These are phyloP conservation scores for Dryas integrifolia DNA, from an alignment of 331 rosid species.

Conservation along the genomic window DNA sequence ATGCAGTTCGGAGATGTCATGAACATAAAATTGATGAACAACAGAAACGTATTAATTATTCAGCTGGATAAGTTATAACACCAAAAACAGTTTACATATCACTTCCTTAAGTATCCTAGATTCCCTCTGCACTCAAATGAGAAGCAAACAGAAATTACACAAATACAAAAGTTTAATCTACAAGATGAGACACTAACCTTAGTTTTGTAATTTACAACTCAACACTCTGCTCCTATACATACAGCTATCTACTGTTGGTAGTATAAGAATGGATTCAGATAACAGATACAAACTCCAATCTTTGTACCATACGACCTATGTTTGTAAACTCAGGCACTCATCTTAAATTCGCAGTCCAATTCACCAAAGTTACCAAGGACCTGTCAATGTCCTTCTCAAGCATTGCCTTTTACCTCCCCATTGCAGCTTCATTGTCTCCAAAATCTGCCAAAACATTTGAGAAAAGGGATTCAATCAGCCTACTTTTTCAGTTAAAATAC, in stretches of 20 bases:
- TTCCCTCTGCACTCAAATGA: not conserved
- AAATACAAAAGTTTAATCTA: conserved; percentile 32
- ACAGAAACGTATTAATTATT: not conserved
- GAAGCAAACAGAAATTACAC: conserved; percentile 29
- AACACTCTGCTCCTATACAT: conserved; percentile 39
- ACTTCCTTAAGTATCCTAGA: not conserved
- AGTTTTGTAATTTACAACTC: conserved; percentile 40
- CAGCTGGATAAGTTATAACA: not conserved
- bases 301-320: conserved; percentile 33
- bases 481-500: not conserved
- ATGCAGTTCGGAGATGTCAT: not conserved
- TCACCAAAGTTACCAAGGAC: conserved; percentile 67
- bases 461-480: not conserved
- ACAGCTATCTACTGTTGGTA: conserved; percentile 40
- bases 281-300: conserved; percentile 33
- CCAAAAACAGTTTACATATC: not conserved
- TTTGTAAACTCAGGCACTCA: conserved; percentile 18
- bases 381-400: conserved; percentile 84
- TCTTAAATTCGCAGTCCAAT: conserved; percentile 19
- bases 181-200: conserved; percentile 25
- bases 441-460: conserved; percentile 36
- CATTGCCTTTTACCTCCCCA: conserved; percentile 54
- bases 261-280: conserved; percentile 30
- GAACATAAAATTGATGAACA: not conserved
- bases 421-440: conserved; percentile 39